Evolutionary conservation across 768 basidiomycete genomes (phyloP).

Genomic region (Termitomyces sp.): DNA sequence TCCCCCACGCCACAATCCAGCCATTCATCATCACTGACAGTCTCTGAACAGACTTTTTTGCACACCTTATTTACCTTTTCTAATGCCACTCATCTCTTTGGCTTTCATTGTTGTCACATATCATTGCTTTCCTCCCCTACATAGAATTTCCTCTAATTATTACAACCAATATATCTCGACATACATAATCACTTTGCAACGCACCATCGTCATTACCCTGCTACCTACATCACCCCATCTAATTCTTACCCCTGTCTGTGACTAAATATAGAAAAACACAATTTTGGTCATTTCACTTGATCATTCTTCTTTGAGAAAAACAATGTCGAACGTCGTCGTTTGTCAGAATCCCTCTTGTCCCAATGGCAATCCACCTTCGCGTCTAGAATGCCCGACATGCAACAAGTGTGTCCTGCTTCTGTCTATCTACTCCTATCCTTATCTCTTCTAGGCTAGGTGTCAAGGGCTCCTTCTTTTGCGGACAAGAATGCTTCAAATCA

Average conservation of each 20-base stretch:
- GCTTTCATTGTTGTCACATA: slow-evolving; percentile 24
- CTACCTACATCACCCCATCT: slow-evolving; percentile 7
- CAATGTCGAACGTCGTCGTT: slow-evolving; percentile 18
- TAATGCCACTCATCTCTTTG: slow-evolving; percentile 31
- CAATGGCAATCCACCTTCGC: slow-evolving; percentile 80
- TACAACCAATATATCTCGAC: slow-evolving; percentile 18
- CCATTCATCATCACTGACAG: slow-evolving; percentile 6
- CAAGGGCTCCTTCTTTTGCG: slow-evolving; percentile 85
- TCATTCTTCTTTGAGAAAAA: slow-evolving; percentile 2
- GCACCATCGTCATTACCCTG: slow-evolving; percentile 11
- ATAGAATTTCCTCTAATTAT: slow-evolving; percentile 14
- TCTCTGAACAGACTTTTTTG: neutral
- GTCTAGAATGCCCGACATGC: slow-evolving; percentile 91
- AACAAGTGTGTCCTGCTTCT: slow-evolving; percentile 58
- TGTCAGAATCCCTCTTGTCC: slow-evolving; percentile 72
- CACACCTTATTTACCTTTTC: slow-evolving; percentile 10
- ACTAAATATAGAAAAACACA: slow-evolving; percentile 9
- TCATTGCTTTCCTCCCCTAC: slow-evolving; percentile 20
- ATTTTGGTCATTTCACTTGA: slow-evolving; percentile 7
- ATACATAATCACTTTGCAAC: slow-evolving; percentile 19
- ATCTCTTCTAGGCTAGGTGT: slow-evolving; percentile 59
- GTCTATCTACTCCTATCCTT: slow-evolving; percentile 7
- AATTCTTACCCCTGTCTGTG: neutral
- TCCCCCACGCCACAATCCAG: neutral
- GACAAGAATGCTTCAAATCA: slow-evolving; percentile 94